Base-by-base conservation (phyloP, 257 asterid genomes). In the Petunia secreta region DNA sequence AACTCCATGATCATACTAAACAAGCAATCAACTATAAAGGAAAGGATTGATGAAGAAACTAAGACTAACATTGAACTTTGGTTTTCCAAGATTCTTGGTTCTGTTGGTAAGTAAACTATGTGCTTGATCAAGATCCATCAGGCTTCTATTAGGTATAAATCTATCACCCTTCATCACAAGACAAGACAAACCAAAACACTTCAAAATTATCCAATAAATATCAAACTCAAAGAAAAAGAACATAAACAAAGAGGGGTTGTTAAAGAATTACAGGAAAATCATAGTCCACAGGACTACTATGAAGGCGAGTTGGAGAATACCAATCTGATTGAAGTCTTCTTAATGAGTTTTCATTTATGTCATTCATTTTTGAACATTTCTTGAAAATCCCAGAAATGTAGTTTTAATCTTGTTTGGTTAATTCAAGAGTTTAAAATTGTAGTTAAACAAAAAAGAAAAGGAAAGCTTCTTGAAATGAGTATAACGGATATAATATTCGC, bases 221-320 rank as follows among this genome's bases (percentile, higher is more conserved):
- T 11, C 9, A 25, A 55, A 37, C 0, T 14, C 39, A 55, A 81
- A 36, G 6, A 75, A 40, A 11, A 63, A 13, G 40, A 41, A 36
- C 2, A 1, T 13, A 50, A 44, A 15, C 5, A 44, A 13, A 57
- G 25, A 25, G 10, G 15, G 44, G 69, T 36, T 15, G 53, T 44
- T 25, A 15, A 71, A 43, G 43, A 81, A 60, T 46, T 88, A 94
- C 97, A 87, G 91, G 95, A 85, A 94, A 91, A 84, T 92, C 94
- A 50, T 88, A 90, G 16, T 83, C 77, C 44, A 90, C 82, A 0
- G 94, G 97, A 73, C 88, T 89, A 83, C 86, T 80, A 84, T 74
- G 97, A 83, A 94, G 97, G 74, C 97, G 98, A 69, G 89, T 90
- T 4, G 97, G 97, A 80, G 96, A 92, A 85, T 91, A 90, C 96